Conservation (phyloP, 352 stramenopile species). For the Hyaloperonospora brassicae region DNA sequence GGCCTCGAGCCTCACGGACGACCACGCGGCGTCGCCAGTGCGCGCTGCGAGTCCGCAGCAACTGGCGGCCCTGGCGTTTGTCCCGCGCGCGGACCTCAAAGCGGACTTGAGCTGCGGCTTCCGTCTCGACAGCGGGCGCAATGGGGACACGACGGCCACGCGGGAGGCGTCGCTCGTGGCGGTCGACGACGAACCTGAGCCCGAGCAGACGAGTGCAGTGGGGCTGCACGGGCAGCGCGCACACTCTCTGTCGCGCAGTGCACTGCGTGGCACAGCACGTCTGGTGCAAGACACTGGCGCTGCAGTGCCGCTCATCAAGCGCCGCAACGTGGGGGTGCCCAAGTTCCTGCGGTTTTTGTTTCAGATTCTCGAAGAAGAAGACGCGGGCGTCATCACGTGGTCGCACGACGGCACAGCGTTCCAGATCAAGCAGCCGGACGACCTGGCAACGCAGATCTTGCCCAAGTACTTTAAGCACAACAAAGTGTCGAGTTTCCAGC, state of each 20-base stretch:
- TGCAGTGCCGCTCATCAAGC: slow-evolving; percentile 30
- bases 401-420: slow-evolving; percentile 63
- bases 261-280: too few species aligned
- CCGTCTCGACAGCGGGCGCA: neutral
- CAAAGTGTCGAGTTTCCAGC: slow-evolving; percentile 73
- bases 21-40: slow-evolving; percentile 1
- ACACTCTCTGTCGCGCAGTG: too few species aligned
- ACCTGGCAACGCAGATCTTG: slow-evolving; percentile 46
- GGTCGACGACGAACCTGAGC: slow-evolving; percentile 18
- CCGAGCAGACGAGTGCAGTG: slow-evolving; percentile 11
- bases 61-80: slow-evolving; percentile 1
- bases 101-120: slow-evolving; percentile 5
- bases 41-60: slow-evolving; percentile 7
- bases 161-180: slow-evolving; percentile 18
- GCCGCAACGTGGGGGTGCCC: slow-evolving; percentile 55
- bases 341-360: slow-evolving; percentile 68
- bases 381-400: slow-evolving; percentile 50
- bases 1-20: neutral
- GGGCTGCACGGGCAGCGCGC: too few species aligned
- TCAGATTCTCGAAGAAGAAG: slow-evolving; percentile 61
- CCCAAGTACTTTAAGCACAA: slow-evolving; percentile 78
- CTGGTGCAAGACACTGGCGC: neutral
- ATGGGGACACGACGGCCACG: slow-evolving; percentile 12
- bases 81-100: slow-evolving; percentile 14
- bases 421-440: slow-evolving; percentile 56